Percentiles rank a stretch among this genome's conserved stretches.
phyloP scores from a whole-genome alignment of 2,329 filamentous ascomycete genomes.

The Aspergillus fijiensis region DNA sequence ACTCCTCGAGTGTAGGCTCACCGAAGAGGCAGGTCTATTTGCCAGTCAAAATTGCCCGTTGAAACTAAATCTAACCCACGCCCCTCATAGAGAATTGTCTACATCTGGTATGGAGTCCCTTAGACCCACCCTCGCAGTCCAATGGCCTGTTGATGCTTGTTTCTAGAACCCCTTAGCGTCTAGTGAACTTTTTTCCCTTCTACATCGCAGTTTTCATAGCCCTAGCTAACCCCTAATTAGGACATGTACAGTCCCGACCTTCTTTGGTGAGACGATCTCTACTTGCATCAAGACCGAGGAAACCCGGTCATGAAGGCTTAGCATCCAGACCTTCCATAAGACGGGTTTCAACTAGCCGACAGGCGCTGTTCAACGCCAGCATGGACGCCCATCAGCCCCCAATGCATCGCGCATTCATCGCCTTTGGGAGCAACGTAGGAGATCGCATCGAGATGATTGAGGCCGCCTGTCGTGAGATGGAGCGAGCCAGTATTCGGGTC shows the following conservation, averaged over 20 bases:
- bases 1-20: constrained; percentile 10
- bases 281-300: neutral
- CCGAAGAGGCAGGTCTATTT: constrained; percentile 19
- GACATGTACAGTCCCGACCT: neutral
- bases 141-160: neutral
- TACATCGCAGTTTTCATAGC: neutral
- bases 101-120: constrained; percentile 11
- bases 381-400: constrained; percentile 20
- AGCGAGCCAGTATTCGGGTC: constrained; percentile 68
- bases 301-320: constrained; percentile 11
- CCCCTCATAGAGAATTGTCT: constrained; percentile 13
- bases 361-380: constrained; percentile 12
- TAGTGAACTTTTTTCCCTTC: neutral
- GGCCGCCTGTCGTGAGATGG: constrained; percentile 75
- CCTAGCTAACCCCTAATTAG: neutral
- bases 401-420: constrained; percentile 67
- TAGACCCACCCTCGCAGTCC: neutral
- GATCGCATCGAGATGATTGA: constrained; percentile 84
- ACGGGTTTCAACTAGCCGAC: constrained; percentile 14
- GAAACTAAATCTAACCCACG: constrained; percentile 5
- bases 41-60: neutral
- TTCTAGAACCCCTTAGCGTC: neutral
- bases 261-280: neutral
- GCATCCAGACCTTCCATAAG: neutral
- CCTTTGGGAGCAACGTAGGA: constrained; percentile 88